Percentiles rank a stretch among this genome's conserved stretches.
phyloP scores from a whole-genome alignment of 2,329 filamentous ascomycete genomes.

The Keithomyces neogunnii region DNA sequence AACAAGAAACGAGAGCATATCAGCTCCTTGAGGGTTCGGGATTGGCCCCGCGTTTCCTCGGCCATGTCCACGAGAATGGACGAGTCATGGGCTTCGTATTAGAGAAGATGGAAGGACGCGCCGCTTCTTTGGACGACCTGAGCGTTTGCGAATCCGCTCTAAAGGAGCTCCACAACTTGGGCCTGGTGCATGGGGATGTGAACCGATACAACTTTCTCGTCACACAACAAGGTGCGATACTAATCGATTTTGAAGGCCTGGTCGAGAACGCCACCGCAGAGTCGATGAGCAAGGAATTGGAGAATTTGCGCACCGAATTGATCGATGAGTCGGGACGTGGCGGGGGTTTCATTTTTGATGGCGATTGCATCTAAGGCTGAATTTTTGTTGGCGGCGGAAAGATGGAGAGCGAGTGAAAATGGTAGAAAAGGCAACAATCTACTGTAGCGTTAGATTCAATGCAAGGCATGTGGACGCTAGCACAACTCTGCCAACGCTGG shows the following conservation, averaged over 20 bases:
- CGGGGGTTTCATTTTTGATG: too few relatives aligned
- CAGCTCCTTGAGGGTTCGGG: slow-evolving; percentile 17
- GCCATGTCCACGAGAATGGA: slow-evolving; percentile 20
- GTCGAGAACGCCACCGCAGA: not conserved
- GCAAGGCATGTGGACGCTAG: too few relatives aligned
- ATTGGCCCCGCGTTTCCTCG: slow-evolving; percentile 21
- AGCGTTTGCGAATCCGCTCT: slow-evolving; percentile 18
- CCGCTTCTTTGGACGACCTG: slow-evolving; percentile 19
- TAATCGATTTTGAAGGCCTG: slow-evolving; percentile 23
- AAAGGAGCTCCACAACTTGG: slow-evolving; percentile 17
- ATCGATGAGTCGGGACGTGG: not conserved
- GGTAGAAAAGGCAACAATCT: too few relatives aligned
- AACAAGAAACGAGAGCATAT: slow-evolving; percentile 22
- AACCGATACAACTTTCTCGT: slow-evolving; percentile 31
- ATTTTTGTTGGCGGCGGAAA: not conserved
- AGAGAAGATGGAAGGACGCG: slow-evolving; percentile 20
- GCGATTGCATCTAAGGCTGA: not conserved
- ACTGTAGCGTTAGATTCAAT: too few relatives aligned
- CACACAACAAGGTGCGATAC: slow-evolving; percentile 15
- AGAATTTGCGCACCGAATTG: not conserved
- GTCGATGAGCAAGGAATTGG: not conserved
- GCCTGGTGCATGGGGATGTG: slow-evolving; percentile 26
- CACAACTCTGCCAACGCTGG: too few relatives aligned
- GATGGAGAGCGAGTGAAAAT: not conserved
- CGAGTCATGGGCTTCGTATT: slow-evolving; percentile 26